phyloP scores from a whole-genome alignment of 2,329 filamentous ascomycete genomes.

The Exophiala sp. region DNA sequence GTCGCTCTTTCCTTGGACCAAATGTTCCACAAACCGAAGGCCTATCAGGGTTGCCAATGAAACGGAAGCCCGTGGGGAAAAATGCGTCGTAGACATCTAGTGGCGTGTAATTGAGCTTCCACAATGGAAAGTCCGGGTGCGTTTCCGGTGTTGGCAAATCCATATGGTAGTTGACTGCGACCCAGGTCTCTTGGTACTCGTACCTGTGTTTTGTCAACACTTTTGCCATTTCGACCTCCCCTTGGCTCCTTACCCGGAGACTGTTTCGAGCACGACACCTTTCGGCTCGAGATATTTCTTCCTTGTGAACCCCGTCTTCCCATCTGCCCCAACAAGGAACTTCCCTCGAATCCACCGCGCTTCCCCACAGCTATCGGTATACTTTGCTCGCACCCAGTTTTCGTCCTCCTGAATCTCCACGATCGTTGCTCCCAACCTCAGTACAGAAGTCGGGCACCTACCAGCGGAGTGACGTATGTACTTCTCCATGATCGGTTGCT shows the following conservation, averaged over 20 bases:
- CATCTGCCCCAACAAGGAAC: constrained; percentile 46
- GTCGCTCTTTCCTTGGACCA: constrained; percentile 38
- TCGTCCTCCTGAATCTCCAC: constrained; percentile 12
- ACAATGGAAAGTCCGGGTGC: constrained; percentile 50
- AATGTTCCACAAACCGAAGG: constrained; percentile 47
- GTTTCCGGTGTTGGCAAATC: constrained; percentile 43
- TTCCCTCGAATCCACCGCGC: constrained; percentile 13
- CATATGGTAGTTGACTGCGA: constrained; percentile 48
- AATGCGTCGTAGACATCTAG: constrained; percentile 49
- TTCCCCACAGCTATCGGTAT: constrained; percentile 22
- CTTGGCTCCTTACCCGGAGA: not conserved
- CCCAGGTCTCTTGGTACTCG: constrained; percentile 38
- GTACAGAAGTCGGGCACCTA: constrained; percentile 10
- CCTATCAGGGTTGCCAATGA: constrained; percentile 42
- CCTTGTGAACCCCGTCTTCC: constrained; percentile 46
- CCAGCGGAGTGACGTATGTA: constrained; percentile 20
- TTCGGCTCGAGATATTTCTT: constrained; percentile 46
- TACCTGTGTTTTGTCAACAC: too few relatives aligned
- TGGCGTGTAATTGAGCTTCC: constrained; percentile 46
- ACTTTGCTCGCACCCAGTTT: constrained; percentile 22
- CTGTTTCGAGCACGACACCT: constrained; percentile 38
- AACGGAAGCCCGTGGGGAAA: constrained; percentile 42
- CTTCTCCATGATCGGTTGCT: constrained; percentile 32
- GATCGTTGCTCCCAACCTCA: constrained; percentile 25
- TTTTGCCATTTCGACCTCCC: too few relatives aligned